A percentile compares a stretch with the other conserved stretches of the same genome.
phyloP scores from a whole-genome alignment of 2,329 filamentous ascomycete species.

The Fusarium illudens region DNA sequence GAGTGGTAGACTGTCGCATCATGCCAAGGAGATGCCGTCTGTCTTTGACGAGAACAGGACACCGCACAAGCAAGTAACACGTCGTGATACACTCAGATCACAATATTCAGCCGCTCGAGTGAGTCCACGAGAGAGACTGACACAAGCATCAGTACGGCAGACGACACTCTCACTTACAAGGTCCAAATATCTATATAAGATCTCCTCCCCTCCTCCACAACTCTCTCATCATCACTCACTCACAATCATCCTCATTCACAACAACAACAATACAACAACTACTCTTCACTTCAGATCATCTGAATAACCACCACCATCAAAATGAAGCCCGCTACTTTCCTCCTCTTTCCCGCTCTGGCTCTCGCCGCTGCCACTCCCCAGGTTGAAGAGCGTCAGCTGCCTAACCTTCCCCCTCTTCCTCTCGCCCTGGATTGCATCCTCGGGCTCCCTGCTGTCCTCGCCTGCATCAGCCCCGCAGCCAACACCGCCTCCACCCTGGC shows the following conservation, averaged over 20 bases:
- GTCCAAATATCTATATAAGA: slow-evolving; percentile 10
- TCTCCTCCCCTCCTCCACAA: no score
- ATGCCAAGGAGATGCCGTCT: not conserved
- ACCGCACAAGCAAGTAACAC: not conserved
- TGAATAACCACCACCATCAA: not conserved
- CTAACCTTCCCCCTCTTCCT: not conserved
- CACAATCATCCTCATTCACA: slow-evolving; percentile 1
- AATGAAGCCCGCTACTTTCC: slow-evolving; percentile 15
- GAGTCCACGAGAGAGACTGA: accelerated
- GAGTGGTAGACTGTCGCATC: not conserved
- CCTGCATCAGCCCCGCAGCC: not conserved
- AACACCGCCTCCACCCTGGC: not conserved
- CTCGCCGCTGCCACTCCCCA: slow-evolving; percentile 11
- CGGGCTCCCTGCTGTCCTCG: accelerated
- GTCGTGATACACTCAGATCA: not conserved
- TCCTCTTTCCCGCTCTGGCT: slow-evolving; percentile 14
- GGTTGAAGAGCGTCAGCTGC: slow-evolving; percentile 6
- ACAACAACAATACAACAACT: not conserved
- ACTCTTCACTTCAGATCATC: not conserved
- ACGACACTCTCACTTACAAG: accelerated
- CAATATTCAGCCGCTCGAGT: accelerated
- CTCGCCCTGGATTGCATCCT: accelerated
- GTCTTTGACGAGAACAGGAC: not conserved
- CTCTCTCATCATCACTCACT: not conserved
- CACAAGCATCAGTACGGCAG: accelerated